A percentile compares a stretch with the other conserved stretches of the same genome.
phyloP scores from a whole-genome alignment of 108 stramenopile genomes.

The Cyclotella kingstonii region DNA sequence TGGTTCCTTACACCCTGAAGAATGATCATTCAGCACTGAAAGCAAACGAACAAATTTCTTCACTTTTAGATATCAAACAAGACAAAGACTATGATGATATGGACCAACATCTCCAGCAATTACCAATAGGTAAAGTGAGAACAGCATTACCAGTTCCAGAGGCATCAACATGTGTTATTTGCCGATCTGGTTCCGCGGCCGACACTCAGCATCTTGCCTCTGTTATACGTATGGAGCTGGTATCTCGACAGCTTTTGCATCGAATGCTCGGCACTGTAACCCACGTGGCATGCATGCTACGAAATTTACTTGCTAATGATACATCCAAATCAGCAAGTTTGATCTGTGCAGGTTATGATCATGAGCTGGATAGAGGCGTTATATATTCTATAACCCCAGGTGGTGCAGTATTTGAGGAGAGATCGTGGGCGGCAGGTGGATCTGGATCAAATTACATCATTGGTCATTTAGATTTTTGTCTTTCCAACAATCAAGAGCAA shows the following conservation, averaged over 20 bases:
- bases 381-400: slow-evolving; percentile 63
- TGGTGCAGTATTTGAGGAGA: slow-evolving; percentile 65
- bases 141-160: slow-evolving; percentile 15
- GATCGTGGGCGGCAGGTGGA: slow-evolving; percentile 60
- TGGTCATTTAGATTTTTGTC: slow-evolving; percentile 61
- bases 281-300: slow-evolving; percentile 65
- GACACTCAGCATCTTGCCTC: slow-evolving; percentile 76
- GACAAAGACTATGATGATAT: neutral
- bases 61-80: neutral
- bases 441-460: slow-evolving; percentile 71
- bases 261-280: slow-evolving; percentile 47
- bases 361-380: slow-evolving; percentile 39
- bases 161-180: slow-evolving; percentile 65
- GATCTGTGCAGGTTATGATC: slow-evolving; percentile 75
- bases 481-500: slow-evolving; percentile 11
- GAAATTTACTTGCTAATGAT: slow-evolving; percentile 36
- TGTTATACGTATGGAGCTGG: slow-evolving; percentile 43
- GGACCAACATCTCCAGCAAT: neutral
- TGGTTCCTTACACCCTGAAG: neutral
- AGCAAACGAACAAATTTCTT: neutral
- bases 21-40: neutral
- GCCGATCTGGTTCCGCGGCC: slow-evolving; percentile 83
- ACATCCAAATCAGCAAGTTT: slow-evolving; percentile 56
- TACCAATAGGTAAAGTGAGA: neutral
- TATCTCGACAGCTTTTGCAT: slow-evolving; percentile 40